Evolutionary conservation across 31 red algal species (phyloP), one percentile per base, ranked within the genome.

Genomic region (Endocladia muricata): DNA sequence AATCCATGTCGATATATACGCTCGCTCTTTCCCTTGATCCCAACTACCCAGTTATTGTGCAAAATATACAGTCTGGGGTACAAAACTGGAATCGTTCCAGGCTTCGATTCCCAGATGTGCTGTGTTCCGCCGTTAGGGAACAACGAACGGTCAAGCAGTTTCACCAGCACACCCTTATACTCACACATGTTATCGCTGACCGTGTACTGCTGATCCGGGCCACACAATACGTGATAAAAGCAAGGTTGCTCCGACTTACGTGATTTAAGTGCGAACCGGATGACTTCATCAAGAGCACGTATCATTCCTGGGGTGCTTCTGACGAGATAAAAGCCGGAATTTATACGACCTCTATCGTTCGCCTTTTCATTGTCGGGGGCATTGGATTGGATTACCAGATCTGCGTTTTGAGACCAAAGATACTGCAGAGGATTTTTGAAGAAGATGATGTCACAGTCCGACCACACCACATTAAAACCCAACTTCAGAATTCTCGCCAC

Each of bases 21-120:
- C 25, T 90, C 65, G n/a, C 41, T 44, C 63, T 90, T 90, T 4
- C 61, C 76, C 15, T 55, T 22, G 17, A 49, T 63, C 4, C 86
- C 86, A 35, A 41, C 74, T 22, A 90, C 78, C 86, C 86, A 90
- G 30, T 90, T 90, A 36, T 86, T 85, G 77, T 90, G 86, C 55
- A 90, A 63, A 28, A 90, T 76, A 23, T 60, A 55, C 39, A 84
- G 57, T 30, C 43, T 36, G 21, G 73, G 81, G 74, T 60, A 76
- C 29, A 40, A 19, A 3, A 47, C 44, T 44, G 39, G 38, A 7
- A 82, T 52, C 22, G 34, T 55, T 21, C 60, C 78, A 22, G 60
- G n/a, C 5, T 43, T 39, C 40, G 39, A 23, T 29, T 90, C 86
- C 60, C 60, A 73, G 21, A 82, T 86, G 7, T 56, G 26, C 54